Evolutionary conservation across 768 basidiomycete species (phyloP).

Genomic region (Lactifluus piperatus): DNA sequence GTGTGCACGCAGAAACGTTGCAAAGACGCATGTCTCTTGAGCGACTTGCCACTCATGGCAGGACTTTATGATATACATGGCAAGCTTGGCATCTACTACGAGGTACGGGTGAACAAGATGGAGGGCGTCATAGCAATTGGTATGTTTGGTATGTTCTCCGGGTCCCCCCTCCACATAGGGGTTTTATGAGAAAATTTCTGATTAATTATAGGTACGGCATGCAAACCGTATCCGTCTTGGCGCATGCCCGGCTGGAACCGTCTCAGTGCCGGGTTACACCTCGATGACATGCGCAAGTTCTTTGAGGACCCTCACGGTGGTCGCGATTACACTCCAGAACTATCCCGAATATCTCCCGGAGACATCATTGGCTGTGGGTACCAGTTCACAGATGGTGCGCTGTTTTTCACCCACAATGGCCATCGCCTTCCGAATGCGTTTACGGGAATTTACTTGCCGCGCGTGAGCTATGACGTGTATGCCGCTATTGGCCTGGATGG

Average conservation of each 20-base stretch:
- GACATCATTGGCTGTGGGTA: conserved; percentile 60
- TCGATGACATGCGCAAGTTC: conserved; percentile 68
- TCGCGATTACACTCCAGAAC: conserved; percentile 39
- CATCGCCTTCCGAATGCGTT: conserved; percentile 47
- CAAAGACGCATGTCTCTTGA: conserved; percentile 45
- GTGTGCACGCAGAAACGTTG: conserved; percentile 38
- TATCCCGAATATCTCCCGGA: conserved; percentile 32
- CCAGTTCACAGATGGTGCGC: conserved; percentile 39
- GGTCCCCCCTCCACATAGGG: neutral
- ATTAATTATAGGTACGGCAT: conserved; percentile 43
- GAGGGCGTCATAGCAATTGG: conserved; percentile 53
- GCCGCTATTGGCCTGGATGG: conserved; percentile 56
- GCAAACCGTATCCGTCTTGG: conserved; percentile 55
- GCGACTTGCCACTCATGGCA: conserved; percentile 50
- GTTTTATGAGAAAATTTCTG: neutral
- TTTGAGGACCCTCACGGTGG: conserved; percentile 62
- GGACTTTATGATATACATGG: conserved; percentile 50
- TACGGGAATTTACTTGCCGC: conserved; percentile 48
- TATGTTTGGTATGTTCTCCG: conserved; percentile 39
- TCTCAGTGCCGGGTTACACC: conserved; percentile 52
- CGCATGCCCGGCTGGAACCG: conserved; percentile 68
- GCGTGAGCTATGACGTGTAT: conserved; percentile 45
- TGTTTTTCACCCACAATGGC: conserved; percentile 65
- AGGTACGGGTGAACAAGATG: conserved; percentile 49
- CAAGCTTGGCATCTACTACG: conserved; percentile 55